These are phyloP conservation scores for Candida awuae DNA, from an alignment of 805 yeast genomes.

Conservation along the genomic window DNA sequence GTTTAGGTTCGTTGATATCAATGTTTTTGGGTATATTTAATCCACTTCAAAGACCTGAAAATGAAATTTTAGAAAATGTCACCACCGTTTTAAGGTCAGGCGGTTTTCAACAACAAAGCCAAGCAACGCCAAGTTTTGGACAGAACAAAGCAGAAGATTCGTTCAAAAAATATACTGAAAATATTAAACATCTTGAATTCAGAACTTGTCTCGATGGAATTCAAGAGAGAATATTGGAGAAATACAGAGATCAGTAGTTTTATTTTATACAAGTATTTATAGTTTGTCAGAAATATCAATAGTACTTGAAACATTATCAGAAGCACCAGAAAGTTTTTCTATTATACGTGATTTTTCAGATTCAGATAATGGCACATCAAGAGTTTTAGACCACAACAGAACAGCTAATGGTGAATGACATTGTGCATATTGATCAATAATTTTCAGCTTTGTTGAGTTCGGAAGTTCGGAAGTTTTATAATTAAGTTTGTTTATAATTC, in stretches of 20 bases:
- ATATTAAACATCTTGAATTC: background rate
- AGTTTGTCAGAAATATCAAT: conserved; percentile 6
- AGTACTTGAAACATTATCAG: background rate
- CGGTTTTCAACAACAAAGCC: conserved; percentile 1
- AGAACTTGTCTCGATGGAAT: conserved; percentile 29
- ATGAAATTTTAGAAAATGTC: conserved; percentile 3
- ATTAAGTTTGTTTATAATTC: conserved; percentile 15
- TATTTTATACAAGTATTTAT: background rate
- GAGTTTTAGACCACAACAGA: conserved; percentile 15
- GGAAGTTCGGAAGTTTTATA: conserved; percentile 7
- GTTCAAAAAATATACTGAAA: conserved; percentile 46
- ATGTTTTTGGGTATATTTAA: conserved; percentile 44
- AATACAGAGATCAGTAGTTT: background rate
- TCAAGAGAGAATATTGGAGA: conserved; percentile 37
- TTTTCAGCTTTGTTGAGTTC: conserved; percentile 9
- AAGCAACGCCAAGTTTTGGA: conserved; percentile 17
- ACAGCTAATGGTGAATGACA: conserved; percentile 23
- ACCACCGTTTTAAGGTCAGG: conserved; percentile 8
- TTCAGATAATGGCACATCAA: conserved; percentile 3
- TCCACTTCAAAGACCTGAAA: conserved; percentile 32
- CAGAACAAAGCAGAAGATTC: conserved; percentile 56
- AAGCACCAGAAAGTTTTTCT: background rate
- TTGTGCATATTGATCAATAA: conserved; percentile 17
- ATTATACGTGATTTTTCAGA: conserved; percentile 10
- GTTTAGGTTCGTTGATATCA: conserved; percentile 54